phyloP scores from a whole-genome alignment of 352 stramenopile genomes.

The Peronosclerospora sorghi region DNA sequence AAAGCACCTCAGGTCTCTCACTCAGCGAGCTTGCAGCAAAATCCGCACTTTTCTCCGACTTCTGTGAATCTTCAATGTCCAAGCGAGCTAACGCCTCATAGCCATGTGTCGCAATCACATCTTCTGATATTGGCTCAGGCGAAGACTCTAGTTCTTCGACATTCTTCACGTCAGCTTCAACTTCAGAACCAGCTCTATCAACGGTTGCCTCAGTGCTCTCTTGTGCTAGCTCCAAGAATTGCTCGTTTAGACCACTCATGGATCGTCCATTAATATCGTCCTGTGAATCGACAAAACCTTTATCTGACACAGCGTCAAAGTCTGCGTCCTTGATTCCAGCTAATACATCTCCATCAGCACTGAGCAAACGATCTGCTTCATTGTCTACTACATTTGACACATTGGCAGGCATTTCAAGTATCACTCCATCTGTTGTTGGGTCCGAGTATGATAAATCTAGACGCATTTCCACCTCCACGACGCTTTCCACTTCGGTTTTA shows the following conservation, averaged over 20 bases:
- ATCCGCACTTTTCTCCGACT: neutral
- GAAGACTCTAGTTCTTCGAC: neutral
- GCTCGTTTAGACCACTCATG: neutral
- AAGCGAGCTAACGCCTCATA: neutral
- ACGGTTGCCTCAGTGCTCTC: neutral
- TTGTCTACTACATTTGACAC: neutral
- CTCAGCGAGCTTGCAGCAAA: neutral
- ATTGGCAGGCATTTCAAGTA: slow-evolving; percentile 8
- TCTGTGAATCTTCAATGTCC: neutral
- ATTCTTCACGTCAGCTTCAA: neutral
- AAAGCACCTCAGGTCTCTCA: neutral
- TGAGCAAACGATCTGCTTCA: neutral
- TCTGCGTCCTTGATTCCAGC: too few relatives aligned
- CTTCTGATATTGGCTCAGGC: neutral
- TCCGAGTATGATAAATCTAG: slow-evolving; percentile 9
- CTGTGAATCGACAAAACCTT: neutral
- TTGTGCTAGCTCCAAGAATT: neutral
- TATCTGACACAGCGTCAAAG: neutral
- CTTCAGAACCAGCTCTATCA: too few relatives aligned
- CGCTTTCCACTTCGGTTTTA: neutral
- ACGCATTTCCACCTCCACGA: slow-evolving; percentile 16
- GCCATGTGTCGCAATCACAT: neutral
- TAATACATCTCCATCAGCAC: neutral
- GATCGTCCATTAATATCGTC: neutral
- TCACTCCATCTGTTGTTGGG: slow-evolving; percentile 6